phyloP scores from a whole-genome alignment of 441 rosid genomes.

The Syzygium syzygioides region DNA sequence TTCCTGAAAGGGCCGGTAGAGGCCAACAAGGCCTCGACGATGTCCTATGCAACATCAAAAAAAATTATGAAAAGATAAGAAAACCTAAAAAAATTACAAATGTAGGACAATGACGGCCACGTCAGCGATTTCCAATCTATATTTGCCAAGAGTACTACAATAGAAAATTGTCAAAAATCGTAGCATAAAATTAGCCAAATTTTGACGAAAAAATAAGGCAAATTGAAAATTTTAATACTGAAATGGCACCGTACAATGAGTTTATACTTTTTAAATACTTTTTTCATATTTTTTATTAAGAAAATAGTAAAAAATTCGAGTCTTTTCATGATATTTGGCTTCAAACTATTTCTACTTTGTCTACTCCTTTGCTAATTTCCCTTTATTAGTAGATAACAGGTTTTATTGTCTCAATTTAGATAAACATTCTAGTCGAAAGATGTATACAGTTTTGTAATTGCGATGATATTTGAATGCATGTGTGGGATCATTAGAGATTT shows the following conservation, averaged over 20 bases:
- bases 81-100: neutral
- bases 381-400: neutral
- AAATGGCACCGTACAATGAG: neutral
- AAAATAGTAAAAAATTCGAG: neutral
- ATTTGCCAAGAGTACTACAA: rapidly evolving
- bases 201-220: neutral
- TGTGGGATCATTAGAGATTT: neutral
- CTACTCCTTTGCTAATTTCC: neutral
- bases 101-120: neutral
- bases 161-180: neutral
- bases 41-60: neutral
- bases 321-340: neutral
- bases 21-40: neutral
- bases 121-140: rapidly evolving
- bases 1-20: neutral
- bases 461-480: neutral
- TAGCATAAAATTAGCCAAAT: neutral
- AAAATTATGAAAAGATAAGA: neutral
- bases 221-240: neutral
- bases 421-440: neutral
- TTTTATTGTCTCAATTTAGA: neutral
- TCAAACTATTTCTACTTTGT: neutral
- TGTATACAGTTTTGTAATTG: neutral
- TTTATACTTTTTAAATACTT: neutral
- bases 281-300: neutral